Base-by-base conservation (phyloP, 208 protist species). In the Angomonas ambiguus region DNA sequence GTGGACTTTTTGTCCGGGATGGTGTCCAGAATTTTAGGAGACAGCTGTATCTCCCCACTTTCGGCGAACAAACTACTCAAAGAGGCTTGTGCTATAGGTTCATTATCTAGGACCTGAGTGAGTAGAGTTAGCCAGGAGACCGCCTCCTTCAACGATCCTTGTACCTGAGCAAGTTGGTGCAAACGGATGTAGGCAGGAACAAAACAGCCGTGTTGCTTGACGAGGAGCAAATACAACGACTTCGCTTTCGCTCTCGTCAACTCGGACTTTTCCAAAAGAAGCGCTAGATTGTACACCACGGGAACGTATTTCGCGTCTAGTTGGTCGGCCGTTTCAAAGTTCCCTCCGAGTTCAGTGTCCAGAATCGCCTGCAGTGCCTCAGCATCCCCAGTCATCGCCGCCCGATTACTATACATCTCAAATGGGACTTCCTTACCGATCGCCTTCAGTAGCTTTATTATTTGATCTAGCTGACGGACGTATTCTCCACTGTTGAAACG, bases 111-210 rank as follows among this genome's bases (percentile, higher is more conserved):
- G 56, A 91, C 79, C 74, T 90, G 77, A 51, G 80, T 66, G 60
- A 95, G 75, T 60, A 90, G 77, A 45, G 83, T 76, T 60, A 93
- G 75, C 89, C 89, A 95, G 62, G 80, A 75, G 27, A 93, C 79
- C n/a, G 89, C 72, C 72, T 93, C 80, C 61, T 74, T 71, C 27
- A 76, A 51, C 34, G 78, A 68, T 16, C 82, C 82, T 13, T 78
- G 83, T 31, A 64, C 64, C 69, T 77, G 80, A n/a, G 82, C 79
- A 51, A 95, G 67, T 35, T 64, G 45, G 70, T 90, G 67, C 13
- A 95, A 73, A 24, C 89, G 86, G 55, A 92, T 78, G 65, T 93
- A 95, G 10, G 89, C 78, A 20, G 77, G 63, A 1, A 60, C 53
- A 49, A 93, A 92, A 75, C 71, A 73, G 57, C 79, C 80, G 57